phyloP scores from a whole-genome alignment of 306 rosid genomes.

The Cucurbita ficifolia region DNA sequence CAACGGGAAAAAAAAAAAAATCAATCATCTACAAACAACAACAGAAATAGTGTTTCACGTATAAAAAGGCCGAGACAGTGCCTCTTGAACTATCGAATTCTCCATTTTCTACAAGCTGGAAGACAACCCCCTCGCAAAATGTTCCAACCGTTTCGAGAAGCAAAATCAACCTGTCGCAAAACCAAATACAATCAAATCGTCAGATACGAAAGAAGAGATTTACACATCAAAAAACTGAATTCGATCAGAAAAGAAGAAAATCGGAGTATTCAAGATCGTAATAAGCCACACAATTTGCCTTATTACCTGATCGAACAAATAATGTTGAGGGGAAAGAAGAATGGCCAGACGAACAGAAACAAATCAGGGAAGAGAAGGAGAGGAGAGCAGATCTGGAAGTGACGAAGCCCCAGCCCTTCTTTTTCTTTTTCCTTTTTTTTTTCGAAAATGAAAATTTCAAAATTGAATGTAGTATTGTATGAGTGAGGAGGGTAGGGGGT shows the following conservation, averaged over 20 bases:
- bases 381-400: not conserved
- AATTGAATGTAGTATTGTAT: not conserved
- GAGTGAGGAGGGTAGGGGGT: no score
- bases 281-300: not conserved
- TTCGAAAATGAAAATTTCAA: not conserved
- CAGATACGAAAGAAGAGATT: not conserved
- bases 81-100: slow-evolving; percentile 52
- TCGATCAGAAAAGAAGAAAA: not conserved
- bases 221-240: not conserved
- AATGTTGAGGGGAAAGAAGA: not conserved
- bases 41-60: no score
- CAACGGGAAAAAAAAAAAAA: not conserved
- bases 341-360: not conserved
- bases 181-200: not conserved
- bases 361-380: not conserved
- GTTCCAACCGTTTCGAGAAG: not conserved
- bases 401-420: not conserved
- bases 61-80: not conserved
- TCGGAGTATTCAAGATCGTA: not conserved
- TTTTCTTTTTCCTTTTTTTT: not conserved
- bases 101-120: slow-evolving; percentile 35
- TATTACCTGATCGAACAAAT: not conserved
- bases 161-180: not conserved
- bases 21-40: not conserved
- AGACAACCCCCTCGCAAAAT: slow-evolving; percentile 5